These are phyloP conservation scores for Erodium maritimum DNA, from an alignment of 345 rosid species.

Conservation along the genomic window DNA sequence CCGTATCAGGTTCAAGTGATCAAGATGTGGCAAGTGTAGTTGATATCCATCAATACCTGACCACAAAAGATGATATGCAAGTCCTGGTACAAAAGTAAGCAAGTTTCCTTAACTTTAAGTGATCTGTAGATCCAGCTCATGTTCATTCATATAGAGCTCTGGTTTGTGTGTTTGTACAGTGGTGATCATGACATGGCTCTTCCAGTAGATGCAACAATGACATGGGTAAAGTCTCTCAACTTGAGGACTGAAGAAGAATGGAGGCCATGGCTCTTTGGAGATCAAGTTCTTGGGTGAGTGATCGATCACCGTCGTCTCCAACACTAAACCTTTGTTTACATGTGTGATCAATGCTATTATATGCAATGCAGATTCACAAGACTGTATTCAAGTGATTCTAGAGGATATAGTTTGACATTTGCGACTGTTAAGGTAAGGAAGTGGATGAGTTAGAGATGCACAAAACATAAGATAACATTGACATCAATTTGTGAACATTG, in stretches of 20 bases:
- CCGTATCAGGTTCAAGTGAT: constrained; percentile 10
- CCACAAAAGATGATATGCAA: constrained; percentile 7
- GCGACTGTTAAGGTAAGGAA: constrained; percentile 22
- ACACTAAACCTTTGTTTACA: not conserved
- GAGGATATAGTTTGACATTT: constrained; percentile 17
- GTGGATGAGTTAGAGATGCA: too few species aligned
- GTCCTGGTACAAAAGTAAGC: constrained; percentile 18
- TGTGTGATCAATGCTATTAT: not conserved
- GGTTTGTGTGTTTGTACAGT: constrained; percentile 6
- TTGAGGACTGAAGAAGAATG: constrained; percentile 13
- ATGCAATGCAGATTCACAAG: constrained; percentile 16
- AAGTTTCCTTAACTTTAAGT: not conserved
- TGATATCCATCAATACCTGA: constrained; percentile 16
- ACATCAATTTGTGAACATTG: too few species aligned
- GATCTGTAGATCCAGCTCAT: not conserved
- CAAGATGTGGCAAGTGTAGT: constrained; percentile 16
- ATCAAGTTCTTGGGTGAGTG: constrained; percentile 23
- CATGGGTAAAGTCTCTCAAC: constrained; percentile 21
- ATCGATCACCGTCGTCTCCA: not conserved
- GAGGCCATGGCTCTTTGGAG: constrained; percentile 19
- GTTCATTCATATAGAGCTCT: too few species aligned
- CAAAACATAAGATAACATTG: too few species aligned
- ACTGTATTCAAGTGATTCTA: constrained; percentile 8
- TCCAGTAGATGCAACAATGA: constrained; percentile 16
- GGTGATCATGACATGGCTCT: constrained; percentile 25